Base-by-base conservation (phyloP, 2,329 filamentous ascomycete genomes). In the Fusarium sp. region DNA sequence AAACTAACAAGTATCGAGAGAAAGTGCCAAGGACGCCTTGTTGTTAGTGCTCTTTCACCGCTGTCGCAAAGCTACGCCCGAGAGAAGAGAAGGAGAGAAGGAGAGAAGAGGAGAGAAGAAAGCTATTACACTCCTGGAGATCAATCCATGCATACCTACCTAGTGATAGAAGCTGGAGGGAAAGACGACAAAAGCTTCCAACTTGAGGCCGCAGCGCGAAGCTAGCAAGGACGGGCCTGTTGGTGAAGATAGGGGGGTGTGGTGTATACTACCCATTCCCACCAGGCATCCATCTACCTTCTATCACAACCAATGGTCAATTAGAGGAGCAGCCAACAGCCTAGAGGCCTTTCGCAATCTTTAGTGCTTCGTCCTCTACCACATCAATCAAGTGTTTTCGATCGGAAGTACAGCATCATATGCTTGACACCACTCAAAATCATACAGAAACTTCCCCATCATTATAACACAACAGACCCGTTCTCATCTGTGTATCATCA, bases 231-330 rank as follows among this genome's bases (percentile, higher is more conserved):
- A 39, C 43, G 32, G n/a, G 19, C n/a, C 13, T 19, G n/a, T 62
- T 17, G 30, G 56, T 19, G 24, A 45, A 56, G 50, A 62, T 56
- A 62, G 57, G 59, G 59, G 43, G 35, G 35, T 9, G 26, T 62
- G 41, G 17, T 30, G 33, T 35, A 17, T 7, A 4, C 33, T 9
- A 4, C 7, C 33, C 33, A n/a, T 15, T 35, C 33, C 15, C 17
- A 7, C 33, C 17, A 35, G 33, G 33, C 33, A 11, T 19, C 17
- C 35, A 19, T 37, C 9, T 15, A 7, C 35, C 9, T 37, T 10
- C n/a, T 10, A 41, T 56, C 10, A 11, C 41, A 33, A 17, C 57
- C 49, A 62, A 62, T 41, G 43, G 30, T n/a, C 11, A 28, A 13
- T 22, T 35, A n/a, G 13, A 6, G 13, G 7, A 13, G 30, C 26